Percentiles rank a stretch among this genome's conserved stretches.
Conservation (phyloP, 495 filamentous ascomycete species). For the Penicillium macrosclerotiorum region DNA sequence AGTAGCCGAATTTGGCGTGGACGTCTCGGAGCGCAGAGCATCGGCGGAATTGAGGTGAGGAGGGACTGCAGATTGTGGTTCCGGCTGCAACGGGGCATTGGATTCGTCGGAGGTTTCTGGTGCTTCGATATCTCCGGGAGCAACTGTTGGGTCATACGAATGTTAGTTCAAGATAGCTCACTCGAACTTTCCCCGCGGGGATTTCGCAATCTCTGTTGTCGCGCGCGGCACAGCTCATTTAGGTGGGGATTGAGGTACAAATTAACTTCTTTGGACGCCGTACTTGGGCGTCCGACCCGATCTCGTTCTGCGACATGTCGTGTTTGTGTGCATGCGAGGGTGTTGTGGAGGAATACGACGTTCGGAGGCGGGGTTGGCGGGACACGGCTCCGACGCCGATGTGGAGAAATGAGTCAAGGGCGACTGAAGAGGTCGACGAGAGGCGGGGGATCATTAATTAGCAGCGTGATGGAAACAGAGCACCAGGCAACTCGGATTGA, state of each 20-base stretch:
- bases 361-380: constrained; percentile 19
- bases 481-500: background rate
- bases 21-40: constrained; percentile 30
- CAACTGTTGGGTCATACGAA: constrained; percentile 26
- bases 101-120: constrained; percentile 13
- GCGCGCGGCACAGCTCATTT: too few species aligned
- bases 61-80: constrained; percentile 56
- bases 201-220: too few species aligned
- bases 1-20: constrained; percentile 37
- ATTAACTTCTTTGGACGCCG: constrained; percentile 46
- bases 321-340: background rate
- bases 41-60: constrained; percentile 15
- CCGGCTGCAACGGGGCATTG: constrained; percentile 47
- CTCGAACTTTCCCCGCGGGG: constrained; percentile 9
- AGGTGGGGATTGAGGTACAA: constrained; percentile 27
- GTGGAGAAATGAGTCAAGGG: constrained; percentile 22
- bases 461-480: background rate
- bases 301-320: constrained; percentile 14
- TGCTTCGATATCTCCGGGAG: constrained; percentile 41
- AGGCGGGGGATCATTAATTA: constrained; percentile 5
- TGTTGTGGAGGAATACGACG: constrained; percentile 6
- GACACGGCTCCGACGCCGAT: constrained; percentile 8
- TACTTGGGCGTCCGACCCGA: constrained; percentile 6
- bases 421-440: background rate
- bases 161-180: constrained; percentile 12